These are phyloP conservation scores for Trametes punicea DNA, from an alignment of 768 basidiomycete genomes.

Conservation along the genomic window DNA sequence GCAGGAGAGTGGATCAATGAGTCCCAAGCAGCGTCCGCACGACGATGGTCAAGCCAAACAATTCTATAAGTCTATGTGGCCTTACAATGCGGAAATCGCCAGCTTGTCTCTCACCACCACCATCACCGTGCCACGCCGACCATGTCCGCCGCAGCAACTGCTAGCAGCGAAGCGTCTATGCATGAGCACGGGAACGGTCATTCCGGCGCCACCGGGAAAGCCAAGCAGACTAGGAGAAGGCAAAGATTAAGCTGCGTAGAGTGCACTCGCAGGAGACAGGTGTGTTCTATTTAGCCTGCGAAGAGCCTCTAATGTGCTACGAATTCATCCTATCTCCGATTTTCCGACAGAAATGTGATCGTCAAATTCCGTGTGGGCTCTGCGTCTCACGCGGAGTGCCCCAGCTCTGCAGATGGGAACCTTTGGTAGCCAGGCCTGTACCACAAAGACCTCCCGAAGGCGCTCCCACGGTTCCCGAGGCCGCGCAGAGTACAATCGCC, in stretches of 20 bases:
- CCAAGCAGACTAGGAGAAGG: slow-evolving; percentile 49
- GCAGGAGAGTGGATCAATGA: neutral
- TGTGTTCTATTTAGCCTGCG: slow-evolving; percentile 14
- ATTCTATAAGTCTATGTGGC: neutral
- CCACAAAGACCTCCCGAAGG: slow-evolving; percentile 27
- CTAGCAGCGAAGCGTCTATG: neutral
- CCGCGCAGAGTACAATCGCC: slow-evolving; percentile 21
- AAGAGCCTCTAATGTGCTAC: neutral
- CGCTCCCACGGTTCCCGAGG: slow-evolving; percentile 2
- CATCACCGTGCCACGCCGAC: neutral
- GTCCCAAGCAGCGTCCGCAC: neutral
- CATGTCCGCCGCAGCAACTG: neutral
- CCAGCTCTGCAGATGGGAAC: slow-evolving; percentile 32
- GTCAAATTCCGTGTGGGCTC: slow-evolving; percentile 29
- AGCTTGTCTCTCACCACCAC: neutral
- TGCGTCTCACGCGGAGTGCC: slow-evolving; percentile 30
- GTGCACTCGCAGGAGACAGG: slow-evolving; percentile 55
- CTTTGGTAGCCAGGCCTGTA: slow-evolving; percentile 26
- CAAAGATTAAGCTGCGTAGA: slow-evolving; percentile 53
- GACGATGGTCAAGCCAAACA: neutral
- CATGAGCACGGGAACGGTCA: neutral
- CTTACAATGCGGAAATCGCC: neutral
- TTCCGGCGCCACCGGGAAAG: slow-evolving; percentile 30
- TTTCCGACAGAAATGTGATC: slow-evolving; percentile 46
- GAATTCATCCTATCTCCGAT: slow-evolving; percentile 6